Conservation (phyloP, 169 alveolate genomes). For the Fabrea salina region DNA sequence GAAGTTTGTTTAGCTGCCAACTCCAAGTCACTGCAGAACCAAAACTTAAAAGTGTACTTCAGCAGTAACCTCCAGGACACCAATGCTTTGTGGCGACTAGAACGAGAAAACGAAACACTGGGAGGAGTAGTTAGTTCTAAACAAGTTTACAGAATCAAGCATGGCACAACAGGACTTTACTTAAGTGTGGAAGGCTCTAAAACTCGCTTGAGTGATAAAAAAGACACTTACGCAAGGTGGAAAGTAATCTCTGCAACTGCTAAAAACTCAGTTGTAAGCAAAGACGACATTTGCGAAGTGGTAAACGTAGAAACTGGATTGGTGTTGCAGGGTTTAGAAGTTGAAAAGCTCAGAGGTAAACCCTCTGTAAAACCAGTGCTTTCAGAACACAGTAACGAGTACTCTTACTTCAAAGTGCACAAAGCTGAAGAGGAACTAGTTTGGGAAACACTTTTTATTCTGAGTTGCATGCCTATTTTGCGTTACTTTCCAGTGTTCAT, state of each 20-base stretch:
- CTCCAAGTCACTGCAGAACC: not conserved
- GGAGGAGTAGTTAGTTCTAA: not conserved
- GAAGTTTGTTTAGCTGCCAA: not conserved
- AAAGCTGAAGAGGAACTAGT: not conserved
- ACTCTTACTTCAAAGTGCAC: not conserved
- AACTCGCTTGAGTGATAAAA: not conserved
- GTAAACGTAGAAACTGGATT: not conserved
- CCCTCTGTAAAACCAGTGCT: not conserved
- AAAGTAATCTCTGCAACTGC: not conserved
- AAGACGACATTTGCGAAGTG: not conserved
- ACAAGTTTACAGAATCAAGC: not conserved
- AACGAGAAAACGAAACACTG: not conserved
- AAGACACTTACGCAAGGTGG: not conserved
- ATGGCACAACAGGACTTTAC: not conserved
- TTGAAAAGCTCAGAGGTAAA: not conserved
- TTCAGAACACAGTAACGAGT: not conserved
- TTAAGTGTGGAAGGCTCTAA: not conserved
- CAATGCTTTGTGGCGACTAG: constrained; percentile 23
- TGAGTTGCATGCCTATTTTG: constrained; percentile 26
- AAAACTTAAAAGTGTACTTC: not conserved
- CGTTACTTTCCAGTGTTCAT: not conserved
- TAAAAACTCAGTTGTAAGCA: not conserved
- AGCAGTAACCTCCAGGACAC: constrained; percentile 14
- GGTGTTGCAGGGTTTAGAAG: not conserved
- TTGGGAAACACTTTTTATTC: constrained; percentile 26